Evolutionary conservation across 2,329 filamentous ascomycete genomes (phyloP).

Genomic region (Hirsutella minnesotensis): DNA sequence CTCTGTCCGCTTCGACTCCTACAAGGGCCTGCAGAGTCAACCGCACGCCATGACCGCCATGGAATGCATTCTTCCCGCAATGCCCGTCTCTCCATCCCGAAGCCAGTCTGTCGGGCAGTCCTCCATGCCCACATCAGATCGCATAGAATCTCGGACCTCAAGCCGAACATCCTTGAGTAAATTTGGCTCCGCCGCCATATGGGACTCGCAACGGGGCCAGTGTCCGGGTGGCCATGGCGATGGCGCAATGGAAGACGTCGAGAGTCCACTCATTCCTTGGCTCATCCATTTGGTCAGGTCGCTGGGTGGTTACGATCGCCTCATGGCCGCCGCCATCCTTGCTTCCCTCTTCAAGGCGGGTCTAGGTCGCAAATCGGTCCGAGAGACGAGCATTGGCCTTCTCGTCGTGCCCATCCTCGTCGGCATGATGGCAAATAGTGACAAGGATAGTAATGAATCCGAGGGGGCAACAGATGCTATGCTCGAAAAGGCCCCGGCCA

Average conservation of each 20-base stretch:
- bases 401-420: constrained; percentile 61
- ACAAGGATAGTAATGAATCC: constrained; percentile 32
- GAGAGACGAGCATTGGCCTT: constrained; percentile 52
- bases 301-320: constrained; percentile 42
- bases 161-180: constrained; percentile 17
- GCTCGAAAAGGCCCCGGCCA: constrained; percentile 59
- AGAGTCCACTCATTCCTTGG: constrained; percentile 64
- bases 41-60: constrained; percentile 41
- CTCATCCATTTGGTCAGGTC: constrained; percentile 53
- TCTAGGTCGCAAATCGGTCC: constrained; percentile 45
- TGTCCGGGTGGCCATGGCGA: constrained; percentile 16
- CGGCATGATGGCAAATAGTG: constrained; percentile 38
- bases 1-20: constrained; percentile 38
- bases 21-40: constrained; percentile 31
- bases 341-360: constrained; percentile 58
- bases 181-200: constrained; percentile 15
- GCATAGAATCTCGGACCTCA: constrained; percentile 16
- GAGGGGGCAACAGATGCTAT: constrained; percentile 32
- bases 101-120: constrained; percentile 12
- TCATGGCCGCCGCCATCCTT: constrained; percentile 59
- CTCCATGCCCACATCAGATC: constrained; percentile 10
- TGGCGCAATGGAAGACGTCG: constrained; percentile 42
- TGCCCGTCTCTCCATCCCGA: constrained; percentile 30
- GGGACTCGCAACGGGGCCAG: constrained; percentile 21
- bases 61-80: constrained; percentile 51